Evolutionary conservation across 2,329 filamentous ascomycete genomes (phyloP).

Genomic region (Phaeosphaeriaceae sp.): DNA sequence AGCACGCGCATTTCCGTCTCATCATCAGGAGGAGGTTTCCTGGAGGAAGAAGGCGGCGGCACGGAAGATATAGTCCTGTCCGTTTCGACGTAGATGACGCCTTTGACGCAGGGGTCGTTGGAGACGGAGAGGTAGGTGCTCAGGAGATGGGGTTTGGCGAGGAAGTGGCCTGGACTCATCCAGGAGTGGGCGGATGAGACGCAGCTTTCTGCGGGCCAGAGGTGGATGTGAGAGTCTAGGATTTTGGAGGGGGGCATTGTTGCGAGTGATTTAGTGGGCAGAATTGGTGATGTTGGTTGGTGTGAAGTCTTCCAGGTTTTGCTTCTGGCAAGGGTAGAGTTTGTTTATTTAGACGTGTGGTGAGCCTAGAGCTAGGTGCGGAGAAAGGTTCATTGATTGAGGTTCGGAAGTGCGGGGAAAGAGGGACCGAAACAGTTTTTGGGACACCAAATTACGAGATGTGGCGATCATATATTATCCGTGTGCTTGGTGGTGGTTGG

Average conservation of each 20-base stretch:
- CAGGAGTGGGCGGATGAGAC: constrained; percentile 72
- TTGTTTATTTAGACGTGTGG: not conserved
- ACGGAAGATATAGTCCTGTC: constrained; percentile 62
- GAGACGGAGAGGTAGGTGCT: constrained; percentile 53
- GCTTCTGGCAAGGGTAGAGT: not conserved
- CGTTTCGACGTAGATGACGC: constrained; percentile 84
- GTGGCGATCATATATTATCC: not conserved
- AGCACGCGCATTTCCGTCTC: constrained; percentile 7
- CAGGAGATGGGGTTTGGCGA: constrained; percentile 57
- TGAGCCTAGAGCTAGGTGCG: not conserved
- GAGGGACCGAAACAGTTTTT: not conserved
- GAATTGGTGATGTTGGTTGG: no score
- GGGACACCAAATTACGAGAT: not conserved
- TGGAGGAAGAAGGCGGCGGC: constrained; percentile 5
- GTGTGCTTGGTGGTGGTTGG: not conserved
- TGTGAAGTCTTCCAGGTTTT: not conserved
- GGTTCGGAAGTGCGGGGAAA: not conserved
- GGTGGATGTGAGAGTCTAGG: constrained; percentile 91
- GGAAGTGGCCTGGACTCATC: constrained; percentile 63
- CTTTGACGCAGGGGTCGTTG: constrained; percentile 41
- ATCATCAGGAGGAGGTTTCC: not conserved
- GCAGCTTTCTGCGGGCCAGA: constrained; percentile 71
- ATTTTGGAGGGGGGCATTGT: constrained; percentile 54
- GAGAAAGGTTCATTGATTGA: not conserved
- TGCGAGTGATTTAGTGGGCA: not conserved